Base-by-base conservation (phyloP, 192 early-diverging fungal species). In the Thamnidium elegans region DNA sequence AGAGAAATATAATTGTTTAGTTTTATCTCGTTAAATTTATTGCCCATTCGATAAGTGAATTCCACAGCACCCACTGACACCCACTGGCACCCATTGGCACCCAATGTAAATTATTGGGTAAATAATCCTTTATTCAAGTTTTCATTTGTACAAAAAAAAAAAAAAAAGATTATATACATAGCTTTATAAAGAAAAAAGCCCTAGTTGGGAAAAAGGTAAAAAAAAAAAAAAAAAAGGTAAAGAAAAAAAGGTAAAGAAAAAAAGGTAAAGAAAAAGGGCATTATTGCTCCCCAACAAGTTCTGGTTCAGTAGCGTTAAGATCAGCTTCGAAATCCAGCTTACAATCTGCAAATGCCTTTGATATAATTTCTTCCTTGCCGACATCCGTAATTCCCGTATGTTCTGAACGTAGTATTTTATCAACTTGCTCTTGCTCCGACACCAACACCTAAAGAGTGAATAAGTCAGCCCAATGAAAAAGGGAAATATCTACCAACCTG, bases 381-480 rank as follows among this genome's bases (percentile, higher is more conserved):
- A 19, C 48, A 50, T 50, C 48, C n/a, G n/a, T 50, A 50, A 19
- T 50, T 50, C 48, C 48, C 48, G 19, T 50, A 50, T 50, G 48
- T 20, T 21, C 48, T 50, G 48, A 50, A 23, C 48, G 17, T 50
- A 50, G 48, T 50, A 20, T 20, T 50, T 50, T 50, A 50, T 50
- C 48, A 50, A 50, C 17, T 50, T 50, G 48, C 17, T 50, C 48
- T 50, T 50, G 48, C 15, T 50, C 48, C 48, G 21, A 50, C 48
- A 50, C 48, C 48, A 50, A 50, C 48, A 21, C 48, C 20, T 50
- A 50, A 50, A 50, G 48, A 50, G 48, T 50, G 48, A 50, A 50
- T 50, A 50, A 50, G 48, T 50, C 21, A 50, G 48, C 48, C 48
- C 48, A 50, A 50, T 50, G 48, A 47, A 50, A 50, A 50, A 50